Evolutionary conservation across 1,284 basidiomycete genomes (phyloP).

Genomic region (Ganoderma boninense): DNA sequence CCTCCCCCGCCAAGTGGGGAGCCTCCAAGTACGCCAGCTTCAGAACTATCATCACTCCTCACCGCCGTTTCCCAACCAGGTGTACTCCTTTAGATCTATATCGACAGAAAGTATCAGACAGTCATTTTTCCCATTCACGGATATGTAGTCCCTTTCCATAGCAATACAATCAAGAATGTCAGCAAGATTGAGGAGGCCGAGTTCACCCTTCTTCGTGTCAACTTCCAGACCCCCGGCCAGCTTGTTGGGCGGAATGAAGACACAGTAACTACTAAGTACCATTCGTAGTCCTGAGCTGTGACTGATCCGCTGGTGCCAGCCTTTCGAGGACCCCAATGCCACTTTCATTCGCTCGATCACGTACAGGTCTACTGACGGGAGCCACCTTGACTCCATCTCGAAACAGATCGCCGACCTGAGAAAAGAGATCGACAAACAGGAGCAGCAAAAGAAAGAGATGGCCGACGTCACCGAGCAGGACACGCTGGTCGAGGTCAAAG

Average conservation of each 20-base stretch:
- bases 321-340: slow-evolving; percentile 97
- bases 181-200: slow-evolving; percentile 98
- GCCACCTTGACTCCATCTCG: slow-evolving; percentile 89
- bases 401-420: slow-evolving; percentile 96
- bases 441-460: slow-evolving; percentile 98
- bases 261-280: slow-evolving; percentile 73
- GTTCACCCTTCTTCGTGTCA: slow-evolving; percentile 94
- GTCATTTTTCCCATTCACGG: slow-evolving; percentile 95
- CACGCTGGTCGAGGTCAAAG: slow-evolving; percentile 86
- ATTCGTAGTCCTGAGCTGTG: background rate
- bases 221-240: slow-evolving; percentile 98
- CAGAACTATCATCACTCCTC: background rate
- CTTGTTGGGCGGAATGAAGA: slow-evolving; percentile 99
- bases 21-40: slow-evolving; percentile 66
- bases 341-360: slow-evolving; percentile 97
- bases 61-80: background rate
- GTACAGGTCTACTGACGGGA: slow-evolving; percentile 90
- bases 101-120: slow-evolving; percentile 91
- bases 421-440: slow-evolving; percentile 96
- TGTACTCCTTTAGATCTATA: slow-evolving; percentile 70
- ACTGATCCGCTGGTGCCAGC: slow-evolving; percentile 52
- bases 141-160: slow-evolving; percentile 97
- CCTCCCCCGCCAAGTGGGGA: slow-evolving; percentile 83
- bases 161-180: slow-evolving; percentile 98
- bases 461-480: slow-evolving; percentile 98